Evolutionary conservation across 2,329 filamentous ascomycete species (phyloP).

Genomic region (Beauveria medogensis): DNA sequence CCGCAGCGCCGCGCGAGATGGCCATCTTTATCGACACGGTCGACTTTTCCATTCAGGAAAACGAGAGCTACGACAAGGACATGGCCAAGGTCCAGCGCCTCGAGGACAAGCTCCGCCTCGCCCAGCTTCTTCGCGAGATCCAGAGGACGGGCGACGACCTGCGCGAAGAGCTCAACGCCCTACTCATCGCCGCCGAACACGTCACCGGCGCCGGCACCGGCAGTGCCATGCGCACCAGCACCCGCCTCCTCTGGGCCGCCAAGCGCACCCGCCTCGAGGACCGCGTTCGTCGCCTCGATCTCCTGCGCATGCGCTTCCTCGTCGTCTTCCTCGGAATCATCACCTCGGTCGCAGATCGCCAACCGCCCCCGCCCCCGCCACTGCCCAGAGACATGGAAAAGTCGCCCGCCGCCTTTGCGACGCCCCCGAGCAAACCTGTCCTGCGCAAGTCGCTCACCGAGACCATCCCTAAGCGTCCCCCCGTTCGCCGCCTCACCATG

Average conservation of each 20-base stretch:
- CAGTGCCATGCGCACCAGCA: slow-evolving; percentile 34
- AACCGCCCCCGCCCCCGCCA: slow-evolving; percentile 22
- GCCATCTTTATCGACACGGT: slow-evolving; percentile 50
- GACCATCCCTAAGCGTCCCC: slow-evolving; percentile 36
- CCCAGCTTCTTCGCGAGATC: slow-evolving; percentile 51
- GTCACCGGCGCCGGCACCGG: slow-evolving; percentile 34
- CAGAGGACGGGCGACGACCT: slow-evolving; percentile 53
- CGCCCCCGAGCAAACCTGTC: slow-evolving; percentile 23
- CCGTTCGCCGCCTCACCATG: slow-evolving; percentile 45
- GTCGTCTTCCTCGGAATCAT: slow-evolving; percentile 57
- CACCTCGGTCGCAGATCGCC: slow-evolving; percentile 27
- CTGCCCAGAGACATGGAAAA: slow-evolving; percentile 28
- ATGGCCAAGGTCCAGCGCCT: slow-evolving; percentile 48
- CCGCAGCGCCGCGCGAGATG: slow-evolving; percentile 50
- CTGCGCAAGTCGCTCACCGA: slow-evolving; percentile 37
- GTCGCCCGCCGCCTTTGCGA: slow-evolving; percentile 18
- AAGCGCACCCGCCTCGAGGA: slow-evolving; percentile 48
- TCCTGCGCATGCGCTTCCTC: slow-evolving; percentile 56
- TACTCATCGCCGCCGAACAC: slow-evolving; percentile 40
- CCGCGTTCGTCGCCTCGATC: slow-evolving; percentile 48
- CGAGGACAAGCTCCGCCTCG: slow-evolving; percentile 55
- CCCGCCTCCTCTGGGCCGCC: slow-evolving; percentile 51
- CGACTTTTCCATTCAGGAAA: slow-evolving; percentile 55
- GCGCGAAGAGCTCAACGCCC: slow-evolving; percentile 48
- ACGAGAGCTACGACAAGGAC: slow-evolving; percentile 56